Evolutionary conservation across 371 early-diverging fungal species (phyloP), one percentile per base, ranked within the genome.

Genomic region (Saksenaea vasiformis): DNA sequence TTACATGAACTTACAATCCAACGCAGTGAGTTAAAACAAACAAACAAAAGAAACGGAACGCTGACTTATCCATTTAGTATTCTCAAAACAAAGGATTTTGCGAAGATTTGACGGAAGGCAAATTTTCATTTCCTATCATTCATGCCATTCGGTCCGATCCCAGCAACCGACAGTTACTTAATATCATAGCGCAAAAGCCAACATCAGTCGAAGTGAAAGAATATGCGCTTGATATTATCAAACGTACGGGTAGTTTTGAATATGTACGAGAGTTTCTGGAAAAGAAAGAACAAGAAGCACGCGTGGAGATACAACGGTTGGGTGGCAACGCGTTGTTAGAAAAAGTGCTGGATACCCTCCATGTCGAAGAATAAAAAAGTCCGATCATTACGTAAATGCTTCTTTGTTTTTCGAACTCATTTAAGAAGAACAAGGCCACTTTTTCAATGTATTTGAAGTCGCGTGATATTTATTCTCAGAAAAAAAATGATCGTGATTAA

Each of bases 41-140:
- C 15, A 43, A 37, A 27, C 34, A 41, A 15, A 9, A 13, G 13
- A 17, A 35, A 35, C 11, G 26, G 17, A 22, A n/a, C n/a, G n/a
- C 26, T 8, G 31, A 19, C n/a, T 2, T 27, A 34, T 36, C 51
- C 28, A 41, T 38, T n/a, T 64, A 93, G 90, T 98, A 95, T 68
- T 77, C 90, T 2, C 81, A 91, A 39, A 93, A 91, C 75, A 98
- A 98, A 73, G 96, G 97, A 13, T 98, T 92, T 70, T 96, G 95
- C 63, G 98, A 98, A 73, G 98, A 98, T 71, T 71, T 98, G 57
- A 95, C 95, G 0, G 98, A 98, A 78, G 98, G 98, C 65, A 98
- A 98, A 77, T 97, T 95, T 70, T 96, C 96, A 2, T 97, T 92
- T 67, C 95, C 95, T 1, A 89, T 97, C 60, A 92, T 95, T 24